phyloP scores from a whole-genome alignment of 2,329 filamentous ascomycete genomes.

The Meredithiella fracta region DNA sequence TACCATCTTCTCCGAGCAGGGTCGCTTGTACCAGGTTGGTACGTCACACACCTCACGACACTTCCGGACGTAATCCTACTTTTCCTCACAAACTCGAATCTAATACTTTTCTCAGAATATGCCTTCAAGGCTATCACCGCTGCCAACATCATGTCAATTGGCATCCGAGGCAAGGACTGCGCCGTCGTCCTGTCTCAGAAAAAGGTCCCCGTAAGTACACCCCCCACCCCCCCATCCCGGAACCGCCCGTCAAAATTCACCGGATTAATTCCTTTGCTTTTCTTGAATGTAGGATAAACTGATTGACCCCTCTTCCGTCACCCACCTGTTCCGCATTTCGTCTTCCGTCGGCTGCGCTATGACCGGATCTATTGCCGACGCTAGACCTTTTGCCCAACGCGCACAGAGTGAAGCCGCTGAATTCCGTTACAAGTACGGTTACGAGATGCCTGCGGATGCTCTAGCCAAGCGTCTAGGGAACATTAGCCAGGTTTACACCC shows the following conservation, averaged over 20 bases:
- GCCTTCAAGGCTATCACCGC: conserved; percentile 99
- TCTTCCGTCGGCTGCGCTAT: conserved; percentile 95
- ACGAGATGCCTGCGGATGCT: conserved; percentile 98
- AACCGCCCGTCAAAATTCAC: not conserved
- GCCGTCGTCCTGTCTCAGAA: conserved; percentile 97
- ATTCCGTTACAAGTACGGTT: conserved; percentile 96
- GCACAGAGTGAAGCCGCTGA: conserved; percentile 92
- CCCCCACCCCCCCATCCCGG: not conserved
- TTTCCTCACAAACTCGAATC: not conserved
- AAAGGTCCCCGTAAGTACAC: conserved; percentile 78
- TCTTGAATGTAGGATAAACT: conserved; percentile 65
- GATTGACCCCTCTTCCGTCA: conserved; percentile 91
- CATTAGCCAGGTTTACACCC: conserved; percentile 98
- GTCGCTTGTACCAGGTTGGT: conserved; percentile 99
- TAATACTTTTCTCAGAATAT: conserved; percentile 61
- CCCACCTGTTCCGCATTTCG: conserved; percentile 93
- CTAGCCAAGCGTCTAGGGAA: conserved; percentile 94
- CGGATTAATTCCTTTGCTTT: not conserved
- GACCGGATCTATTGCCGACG: conserved; percentile 96
- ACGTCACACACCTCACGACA: conserved; percentile 27
- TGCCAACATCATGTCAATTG: conserved; percentile 96
- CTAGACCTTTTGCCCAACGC: conserved; percentile 78
- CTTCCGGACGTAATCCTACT: not conserved
- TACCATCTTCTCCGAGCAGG: conserved; percentile 98
- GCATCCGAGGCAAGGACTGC: conserved; percentile 89